phyloP scores from a whole-genome alignment of 768 basidiomycete genomes.

The Multifurca ochricompacta region DNA sequence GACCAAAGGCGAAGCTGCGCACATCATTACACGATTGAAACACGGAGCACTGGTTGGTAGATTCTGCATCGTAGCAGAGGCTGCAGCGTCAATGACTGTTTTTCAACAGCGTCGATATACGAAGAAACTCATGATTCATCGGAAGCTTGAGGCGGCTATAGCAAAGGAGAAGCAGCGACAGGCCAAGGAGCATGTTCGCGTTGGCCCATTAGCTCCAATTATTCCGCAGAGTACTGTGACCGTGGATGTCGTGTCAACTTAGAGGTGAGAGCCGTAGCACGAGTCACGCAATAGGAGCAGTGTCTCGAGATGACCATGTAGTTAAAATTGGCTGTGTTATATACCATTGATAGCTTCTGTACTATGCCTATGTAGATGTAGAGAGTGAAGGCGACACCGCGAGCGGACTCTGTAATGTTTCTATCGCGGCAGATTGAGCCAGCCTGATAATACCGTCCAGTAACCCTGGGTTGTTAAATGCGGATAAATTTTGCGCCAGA shows the following conservation, averaged over 20 bases:
- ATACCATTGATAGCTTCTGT: constrained; percentile 12
- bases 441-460: constrained; percentile 40
- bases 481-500: constrained; percentile 36
- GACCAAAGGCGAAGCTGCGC: constrained; percentile 74
- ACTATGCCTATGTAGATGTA: too few species aligned
- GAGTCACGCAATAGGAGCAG: not conserved
- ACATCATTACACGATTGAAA: constrained; percentile 67
- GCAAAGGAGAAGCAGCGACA: constrained; percentile 45
- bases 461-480: constrained; percentile 39
- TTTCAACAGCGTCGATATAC: constrained; percentile 45
- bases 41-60: constrained; percentile 61
- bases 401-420: constrained; percentile 47
- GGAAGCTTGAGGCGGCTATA: constrained; percentile 29
- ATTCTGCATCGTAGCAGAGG: not conserved
- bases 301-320: not conserved
- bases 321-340: not conserved
- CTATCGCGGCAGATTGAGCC: constrained; percentile 58
- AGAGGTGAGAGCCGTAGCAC: not conserved
- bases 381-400: constrained; percentile 65
- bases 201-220: constrained; percentile 44
- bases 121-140: constrained; percentile 39
- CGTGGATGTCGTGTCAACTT: not conserved
- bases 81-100: not conserved
- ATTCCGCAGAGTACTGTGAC: constrained; percentile 4
- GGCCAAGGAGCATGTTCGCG: constrained; percentile 48